Evolutionary conservation across 805 yeast genomes (phyloP).

Genomic region (Candida silvicultrix): DNA sequence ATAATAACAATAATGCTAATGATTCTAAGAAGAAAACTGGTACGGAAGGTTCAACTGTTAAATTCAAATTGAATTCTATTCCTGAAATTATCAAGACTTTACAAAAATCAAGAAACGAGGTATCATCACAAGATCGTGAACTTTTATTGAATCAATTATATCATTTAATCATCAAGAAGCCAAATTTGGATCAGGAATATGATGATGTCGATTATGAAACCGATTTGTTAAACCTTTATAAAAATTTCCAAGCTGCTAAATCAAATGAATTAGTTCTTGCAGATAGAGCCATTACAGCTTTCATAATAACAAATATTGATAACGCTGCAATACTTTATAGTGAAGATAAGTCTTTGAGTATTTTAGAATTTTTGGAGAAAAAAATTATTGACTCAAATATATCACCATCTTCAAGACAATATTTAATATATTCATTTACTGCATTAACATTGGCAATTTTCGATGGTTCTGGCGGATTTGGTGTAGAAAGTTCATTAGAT

Average conservation of each 20-base stretch:
- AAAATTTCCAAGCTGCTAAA: conserved; percentile 13
- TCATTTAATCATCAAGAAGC: conserved; percentile 14
- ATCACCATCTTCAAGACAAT: conserved; percentile 10
- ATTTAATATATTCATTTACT: conserved; percentile 18
- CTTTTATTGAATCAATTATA: conserved; percentile 20
- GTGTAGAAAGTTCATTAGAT: conserved; percentile 16
- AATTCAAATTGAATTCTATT: conserved; percentile 16
- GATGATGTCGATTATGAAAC: conserved; percentile 10
- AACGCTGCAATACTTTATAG: conserved; percentile 13
- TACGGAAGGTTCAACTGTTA: conserved; percentile 8
- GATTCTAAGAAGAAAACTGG: conserved; percentile 3
- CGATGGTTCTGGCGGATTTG: conserved; percentile 22
- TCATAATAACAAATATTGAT: conserved; percentile 18
- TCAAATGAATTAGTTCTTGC: conserved; percentile 9
- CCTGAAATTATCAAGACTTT: conserved; percentile 15
- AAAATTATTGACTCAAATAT: conserved; percentile 12
- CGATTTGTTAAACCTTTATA: conserved; percentile 13
- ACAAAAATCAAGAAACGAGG: conserved; percentile 14
- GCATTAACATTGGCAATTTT: conserved; percentile 14
- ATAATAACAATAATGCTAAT: not conserved
- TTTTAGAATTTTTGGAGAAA: conserved; percentile 13
- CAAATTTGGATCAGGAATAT: conserved; percentile 10
- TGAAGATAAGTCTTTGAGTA: conserved; percentile 11
- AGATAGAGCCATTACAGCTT: conserved; percentile 15
- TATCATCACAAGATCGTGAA: conserved; percentile 19